Evolutionary conservation across 169 alveolate species (phyloP).

Genomic region (Plasmodium coatneyi): DNA sequence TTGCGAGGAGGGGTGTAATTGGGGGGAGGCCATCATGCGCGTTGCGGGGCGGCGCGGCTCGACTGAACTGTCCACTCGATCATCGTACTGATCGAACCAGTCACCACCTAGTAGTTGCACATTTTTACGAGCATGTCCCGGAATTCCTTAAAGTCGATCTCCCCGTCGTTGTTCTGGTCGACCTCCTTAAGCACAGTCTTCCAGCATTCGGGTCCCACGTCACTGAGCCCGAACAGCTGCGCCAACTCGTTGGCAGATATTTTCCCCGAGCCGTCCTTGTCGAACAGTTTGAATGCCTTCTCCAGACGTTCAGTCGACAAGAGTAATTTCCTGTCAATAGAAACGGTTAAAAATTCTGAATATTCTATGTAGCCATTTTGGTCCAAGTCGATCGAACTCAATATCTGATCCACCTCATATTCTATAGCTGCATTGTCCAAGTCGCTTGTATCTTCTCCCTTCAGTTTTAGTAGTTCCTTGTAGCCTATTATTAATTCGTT

Average conservation of each 20-base stretch:
- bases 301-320: conserved; percentile 92
- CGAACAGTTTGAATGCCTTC: conserved; percentile 95
- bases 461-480: conserved; percentile 84
- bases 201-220: conserved; percentile 85
- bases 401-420: conserved; percentile 89
- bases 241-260: conserved; percentile 93
- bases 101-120: conserved; percentile 21
- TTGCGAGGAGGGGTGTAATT: neutral
- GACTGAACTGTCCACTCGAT: neutral
- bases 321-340: conserved; percentile 91
- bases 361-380: conserved; percentile 91
- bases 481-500: conserved; percentile 90
- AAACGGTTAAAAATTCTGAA: conserved; percentile 95
- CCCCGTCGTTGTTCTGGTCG: conserved; percentile 93
- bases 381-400: conserved; percentile 90
- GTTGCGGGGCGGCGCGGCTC: neutral
- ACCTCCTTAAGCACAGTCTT: conserved; percentile 89
- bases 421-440: conserved; percentile 86
- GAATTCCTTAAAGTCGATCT: conserved; percentile 94
- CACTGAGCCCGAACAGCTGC: conserved; percentile 86
- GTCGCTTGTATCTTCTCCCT: conserved; percentile 86
- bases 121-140: conserved; percentile 89
- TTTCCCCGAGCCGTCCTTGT: conserved; percentile 95
- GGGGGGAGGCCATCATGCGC: too few relatives aligned
- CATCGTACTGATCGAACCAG: too few relatives aligned